Conservation (phyloP, 208 protist genomes). For the Acanthamoeba polyphaga region DNA sequence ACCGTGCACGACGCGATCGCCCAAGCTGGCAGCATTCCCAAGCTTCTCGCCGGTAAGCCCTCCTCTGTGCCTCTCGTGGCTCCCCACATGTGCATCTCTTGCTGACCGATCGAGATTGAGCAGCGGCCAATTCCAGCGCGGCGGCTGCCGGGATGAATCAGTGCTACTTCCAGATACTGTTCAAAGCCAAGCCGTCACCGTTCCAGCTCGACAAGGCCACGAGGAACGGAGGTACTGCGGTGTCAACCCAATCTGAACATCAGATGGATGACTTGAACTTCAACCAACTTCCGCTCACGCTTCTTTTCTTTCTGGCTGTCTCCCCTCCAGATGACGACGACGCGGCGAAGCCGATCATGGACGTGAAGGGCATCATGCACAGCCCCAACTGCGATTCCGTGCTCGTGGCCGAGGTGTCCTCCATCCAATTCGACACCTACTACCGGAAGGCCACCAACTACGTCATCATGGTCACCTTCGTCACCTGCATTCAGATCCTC, state of each 20-base stretch:
- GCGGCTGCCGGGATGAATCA: neutral
- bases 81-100: neutral
- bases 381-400: conserved; percentile 62
- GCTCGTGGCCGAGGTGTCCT: conserved; percentile 29
- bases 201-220: conserved; percentile 33
- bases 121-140: conserved; percentile 1
- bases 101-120: neutral
- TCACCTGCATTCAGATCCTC: conserved; percentile 67
- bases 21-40: conserved; percentile 24
- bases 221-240: neutral
- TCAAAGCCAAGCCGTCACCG: conserved; percentile 54
- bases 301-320: neutral
- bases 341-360: conserved; percentile 52
- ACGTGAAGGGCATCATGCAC: conserved; percentile 72
- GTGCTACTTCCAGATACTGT: conserved; percentile 62
- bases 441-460: conserved; percentile 70
- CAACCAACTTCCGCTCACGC: neutral
- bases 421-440: conserved; percentile 72
- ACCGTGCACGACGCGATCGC: conserved; percentile 51
- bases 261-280: neutral
- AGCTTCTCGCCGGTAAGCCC: conserved; percentile 6
- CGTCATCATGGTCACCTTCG: conserved; percentile 61
- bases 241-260: neutral
- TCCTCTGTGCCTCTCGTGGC: neutral
- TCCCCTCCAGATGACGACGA: conserved; percentile 7